A percentile compares a stretch with the other conserved stretches of the same genome.
Conservation (phyloP, 73 alveolate species). For the Durusdinium trenchii region DNA sequence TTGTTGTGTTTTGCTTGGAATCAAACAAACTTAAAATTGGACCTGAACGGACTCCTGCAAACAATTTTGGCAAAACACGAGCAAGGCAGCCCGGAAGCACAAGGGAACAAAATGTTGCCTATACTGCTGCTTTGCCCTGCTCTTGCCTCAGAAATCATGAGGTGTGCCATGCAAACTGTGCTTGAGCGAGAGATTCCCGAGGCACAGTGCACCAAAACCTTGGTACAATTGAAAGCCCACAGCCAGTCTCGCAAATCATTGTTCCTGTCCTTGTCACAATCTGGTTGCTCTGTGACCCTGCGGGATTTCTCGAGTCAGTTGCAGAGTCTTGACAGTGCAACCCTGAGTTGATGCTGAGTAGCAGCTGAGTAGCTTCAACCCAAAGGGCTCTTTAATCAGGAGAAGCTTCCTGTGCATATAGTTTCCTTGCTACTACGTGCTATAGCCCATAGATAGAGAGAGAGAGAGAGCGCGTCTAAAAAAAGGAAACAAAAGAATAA, state of each 20-base stretch:
- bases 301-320: too few relatives aligned
- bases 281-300: too few relatives aligned
- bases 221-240: not conserved
- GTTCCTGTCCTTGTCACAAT: too few relatives aligned
- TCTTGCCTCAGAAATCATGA: conserved; percentile 64
- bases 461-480: too few relatives aligned
- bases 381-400: too few relatives aligned
- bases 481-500: not conserved
- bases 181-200: conserved; percentile 74
- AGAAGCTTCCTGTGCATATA: not conserved
- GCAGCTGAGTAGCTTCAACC: too few relatives aligned
- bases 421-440: not conserved
- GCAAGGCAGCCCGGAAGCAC: too few relatives aligned
- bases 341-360: too few relatives aligned
- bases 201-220: conserved; percentile 86
- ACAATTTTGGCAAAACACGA: too few relatives aligned
- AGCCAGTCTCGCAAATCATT: not conserved
- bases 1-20: not conserved
- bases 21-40: not conserved
- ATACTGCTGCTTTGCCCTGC: too few relatives aligned
- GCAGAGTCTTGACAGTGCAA: too few relatives aligned
- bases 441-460: too few relatives aligned
- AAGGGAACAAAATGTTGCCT: not conserved
- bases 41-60: not conserved
- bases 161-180: conserved; percentile 82